phyloP scores from a whole-genome alignment of 2,329 filamentous ascomycete species.

The Exophiala xenobiotica region DNA sequence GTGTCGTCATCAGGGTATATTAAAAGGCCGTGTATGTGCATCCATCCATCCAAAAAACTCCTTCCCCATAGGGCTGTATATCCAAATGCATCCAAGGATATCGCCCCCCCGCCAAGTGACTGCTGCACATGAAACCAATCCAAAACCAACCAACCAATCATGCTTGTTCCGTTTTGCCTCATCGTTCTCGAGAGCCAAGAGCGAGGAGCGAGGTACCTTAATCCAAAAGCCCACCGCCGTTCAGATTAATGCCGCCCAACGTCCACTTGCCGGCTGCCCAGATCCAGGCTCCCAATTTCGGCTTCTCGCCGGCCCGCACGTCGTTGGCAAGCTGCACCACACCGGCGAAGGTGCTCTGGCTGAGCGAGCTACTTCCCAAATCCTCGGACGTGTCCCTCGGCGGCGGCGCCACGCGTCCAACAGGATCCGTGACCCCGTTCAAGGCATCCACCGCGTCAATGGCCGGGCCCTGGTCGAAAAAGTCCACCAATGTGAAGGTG shows the following conservation, averaged over 20 bases:
- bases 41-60: not conserved
- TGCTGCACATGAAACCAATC: no score
- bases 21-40: no score
- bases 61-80: no score
- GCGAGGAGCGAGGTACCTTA: no score
- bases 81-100: no score
- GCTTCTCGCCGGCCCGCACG: constrained; percentile 39
- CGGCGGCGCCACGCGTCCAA: constrained; percentile 43
- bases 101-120: no score
- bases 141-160: no score
- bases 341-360: constrained; percentile 37
- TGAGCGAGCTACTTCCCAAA: constrained; percentile 30
- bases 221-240: constrained; percentile 22
- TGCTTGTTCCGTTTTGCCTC: no score
- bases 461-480: constrained; percentile 70
- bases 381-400: constrained; percentile 29
- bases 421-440: constrained; percentile 55
- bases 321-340: constrained; percentile 40
- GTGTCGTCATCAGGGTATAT: no score
- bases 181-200: no score
- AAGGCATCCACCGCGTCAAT: constrained; percentile 67
- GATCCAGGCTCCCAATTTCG: constrained; percentile 44
- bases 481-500: constrained; percentile 77
- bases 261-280: constrained; percentile 47
- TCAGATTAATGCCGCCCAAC: constrained; percentile 40